Evolutionary conservation across 108 stramenopile species (phyloP), one percentile per base, ranked within the genome.

Genomic region (Epipyxis sp.): DNA sequence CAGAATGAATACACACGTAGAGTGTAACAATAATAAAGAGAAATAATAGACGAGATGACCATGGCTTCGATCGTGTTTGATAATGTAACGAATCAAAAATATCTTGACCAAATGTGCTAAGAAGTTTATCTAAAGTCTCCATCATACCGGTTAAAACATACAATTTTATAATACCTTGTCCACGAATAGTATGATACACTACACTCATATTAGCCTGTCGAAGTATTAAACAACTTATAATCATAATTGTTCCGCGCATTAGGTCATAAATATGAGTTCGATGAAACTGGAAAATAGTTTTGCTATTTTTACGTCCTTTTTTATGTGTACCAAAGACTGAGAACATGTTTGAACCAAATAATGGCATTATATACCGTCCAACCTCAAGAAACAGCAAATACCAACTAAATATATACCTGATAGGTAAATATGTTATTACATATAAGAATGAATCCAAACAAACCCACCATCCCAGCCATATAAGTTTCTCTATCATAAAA

Each of bases 151-250:
- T 92, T 34, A 97, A 77, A 44, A 97, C 92, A 83, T 99, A 99
- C 2, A 99, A 90, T 88, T 99, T 97, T 57, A 99, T 88, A 92
- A 94, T 94, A 57, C 91, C 90, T 81, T 97, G 96, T 27, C 93
- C 94, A 42, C 96, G 87, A 78, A 99, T 96, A 92, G 93, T 95
- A 86, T 99, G 98, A 81, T 99, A 99, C 0, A 96, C 86, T 10
- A 90, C 87, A 20, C 92, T 91, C 59, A 99, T 91, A 35, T 90
- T 92, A 32, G 95, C 89, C 1, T 88, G 90, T 61, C 85, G 84
- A 50, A 97, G 87, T 1, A 90, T 84, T 27, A 72, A 65, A 69
- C 89, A 91, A 30, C 91, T 88, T 40, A 91, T 79, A 68, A 80
- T 85, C 20, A 95, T 84, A 40, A 94, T 88, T 27, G 83, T 67